Conservation (phyloP, 2,329 filamentous ascomycete genomes). For the Colletotrichum camelliae region DNA sequence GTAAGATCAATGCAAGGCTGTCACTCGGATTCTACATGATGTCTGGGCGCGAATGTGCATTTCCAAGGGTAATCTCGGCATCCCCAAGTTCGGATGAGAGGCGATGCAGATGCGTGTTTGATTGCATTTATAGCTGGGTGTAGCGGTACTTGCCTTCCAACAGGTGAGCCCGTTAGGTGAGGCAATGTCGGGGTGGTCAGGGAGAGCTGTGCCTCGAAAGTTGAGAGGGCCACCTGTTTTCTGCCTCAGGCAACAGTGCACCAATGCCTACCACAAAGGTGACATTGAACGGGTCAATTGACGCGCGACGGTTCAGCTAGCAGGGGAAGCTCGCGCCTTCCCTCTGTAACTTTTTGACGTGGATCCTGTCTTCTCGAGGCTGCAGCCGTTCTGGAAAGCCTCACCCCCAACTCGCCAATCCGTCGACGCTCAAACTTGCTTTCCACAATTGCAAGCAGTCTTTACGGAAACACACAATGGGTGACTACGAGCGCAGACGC, state of each 20-base stretch:
- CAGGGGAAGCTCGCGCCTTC: slow-evolving; percentile 19
- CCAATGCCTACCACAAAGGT: not conserved
- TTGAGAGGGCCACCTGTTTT: not conserved
- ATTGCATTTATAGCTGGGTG: not conserved
- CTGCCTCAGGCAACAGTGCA: slow-evolving; percentile 23
- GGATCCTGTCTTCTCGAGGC: slow-evolving; percentile 4
- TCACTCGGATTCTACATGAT: not conserved
- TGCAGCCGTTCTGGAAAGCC: not conserved
- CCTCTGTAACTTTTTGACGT: slow-evolving; percentile 16
- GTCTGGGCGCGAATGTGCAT: not conserved
- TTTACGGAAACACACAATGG: slow-evolving; percentile 43
- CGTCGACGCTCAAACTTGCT: not conserved
- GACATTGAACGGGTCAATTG: not conserved
- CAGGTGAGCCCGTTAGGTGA: not conserved
- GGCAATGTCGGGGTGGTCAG: not conserved
- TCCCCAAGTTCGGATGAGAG: not conserved
- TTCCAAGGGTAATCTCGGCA: not conserved
- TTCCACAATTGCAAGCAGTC: not conserved
- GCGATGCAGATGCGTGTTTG: not conserved
- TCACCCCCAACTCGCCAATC: not conserved
- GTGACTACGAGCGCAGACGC: slow-evolving; percentile 64
- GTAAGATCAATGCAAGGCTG: not conserved
- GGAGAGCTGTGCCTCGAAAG: not conserved
- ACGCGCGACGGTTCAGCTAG: not conserved
- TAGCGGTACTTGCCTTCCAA: not conserved